Conservation (phyloP, 495 filamentous ascomycete genomes). For the Ascobolus immersus region DNA sequence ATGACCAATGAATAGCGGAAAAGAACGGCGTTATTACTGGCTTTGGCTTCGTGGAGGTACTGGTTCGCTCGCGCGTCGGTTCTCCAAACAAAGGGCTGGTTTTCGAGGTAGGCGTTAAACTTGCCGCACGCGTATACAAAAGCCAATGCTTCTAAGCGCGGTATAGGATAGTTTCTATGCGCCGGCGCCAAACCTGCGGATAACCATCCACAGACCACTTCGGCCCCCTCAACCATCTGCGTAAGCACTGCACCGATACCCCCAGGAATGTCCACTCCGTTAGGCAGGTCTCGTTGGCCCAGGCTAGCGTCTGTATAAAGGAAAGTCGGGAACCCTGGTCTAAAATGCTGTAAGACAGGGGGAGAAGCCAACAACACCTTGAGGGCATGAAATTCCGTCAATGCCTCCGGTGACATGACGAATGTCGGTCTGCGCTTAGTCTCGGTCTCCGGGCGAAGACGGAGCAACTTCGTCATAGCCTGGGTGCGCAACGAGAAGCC, state of each 20-base stretch:
- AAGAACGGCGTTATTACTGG: neutral
- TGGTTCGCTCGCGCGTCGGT: neutral
- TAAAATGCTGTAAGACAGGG: neutral
- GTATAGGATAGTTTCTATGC: neutral
- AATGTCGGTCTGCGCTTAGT: no score
- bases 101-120: neutral
- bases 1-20: neutral
- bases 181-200: neutral
- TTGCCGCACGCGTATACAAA: constrained; percentile 1
- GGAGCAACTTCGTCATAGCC: no score
- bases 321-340: neutral
- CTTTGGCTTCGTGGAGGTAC: neutral
- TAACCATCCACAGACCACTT: neutral
- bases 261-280: neutral
- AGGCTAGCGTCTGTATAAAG: neutral
- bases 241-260: neutral
- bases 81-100: neutral
- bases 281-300: no score
- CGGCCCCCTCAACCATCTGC: neutral
- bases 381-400: neutral
- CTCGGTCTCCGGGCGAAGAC: no score
- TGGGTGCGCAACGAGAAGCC: neutral
- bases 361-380: neutral
- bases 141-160: neutral
- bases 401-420: neutral